Conservation (phyloP, 176 grass and related monocot species). For the Dendrocalamus sinicus region DNA sequence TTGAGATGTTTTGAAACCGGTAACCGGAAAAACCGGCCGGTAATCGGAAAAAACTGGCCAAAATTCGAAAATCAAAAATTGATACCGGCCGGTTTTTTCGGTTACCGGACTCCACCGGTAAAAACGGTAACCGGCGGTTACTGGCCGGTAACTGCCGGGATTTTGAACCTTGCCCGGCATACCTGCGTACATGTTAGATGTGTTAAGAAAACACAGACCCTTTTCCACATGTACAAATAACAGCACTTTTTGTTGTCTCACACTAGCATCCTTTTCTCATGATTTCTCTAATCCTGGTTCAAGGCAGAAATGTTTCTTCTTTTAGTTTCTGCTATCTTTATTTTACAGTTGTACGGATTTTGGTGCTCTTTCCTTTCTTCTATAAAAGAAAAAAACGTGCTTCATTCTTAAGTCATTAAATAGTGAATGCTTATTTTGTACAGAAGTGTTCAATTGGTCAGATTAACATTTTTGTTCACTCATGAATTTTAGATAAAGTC, state of each 20-base stretch:
- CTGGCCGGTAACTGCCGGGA: no score
- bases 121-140: no score
- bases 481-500: not conserved
- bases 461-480: not conserved
- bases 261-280: not conserved
- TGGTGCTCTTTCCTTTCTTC: no score
- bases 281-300: not conserved
- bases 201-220: not conserved
- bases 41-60: no score
- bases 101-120: no score
- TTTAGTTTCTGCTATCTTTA: not conserved
- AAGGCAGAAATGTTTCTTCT: not conserved
- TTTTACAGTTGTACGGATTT: not conserved
- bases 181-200: not conserved
- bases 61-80: no score
- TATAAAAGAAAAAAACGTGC: not conserved
- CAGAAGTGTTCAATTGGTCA: not conserved
- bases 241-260: not conserved
- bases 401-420: not conserved
- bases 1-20: no score
- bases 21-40: no score
- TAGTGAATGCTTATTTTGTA: not conserved
- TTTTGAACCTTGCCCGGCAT: no score
- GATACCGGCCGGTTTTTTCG: no score
- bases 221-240: not conserved